These are phyloP conservation scores for Priceomyces melissophilus DNA, from an alignment of 805 yeast species.

Conservation along the genomic window DNA sequence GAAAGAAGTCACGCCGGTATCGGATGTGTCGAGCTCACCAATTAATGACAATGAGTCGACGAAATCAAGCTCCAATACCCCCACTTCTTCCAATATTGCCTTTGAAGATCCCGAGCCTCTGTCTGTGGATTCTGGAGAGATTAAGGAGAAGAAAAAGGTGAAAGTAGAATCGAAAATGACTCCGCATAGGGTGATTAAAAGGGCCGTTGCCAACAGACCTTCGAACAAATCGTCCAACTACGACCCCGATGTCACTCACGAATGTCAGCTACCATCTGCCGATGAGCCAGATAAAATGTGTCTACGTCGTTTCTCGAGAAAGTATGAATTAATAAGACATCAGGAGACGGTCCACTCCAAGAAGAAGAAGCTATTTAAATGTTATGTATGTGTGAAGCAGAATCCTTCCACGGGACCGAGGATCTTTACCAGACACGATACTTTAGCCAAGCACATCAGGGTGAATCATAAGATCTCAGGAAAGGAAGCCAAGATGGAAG, in stretches of 20 bases:
- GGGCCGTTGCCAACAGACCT: constrained; percentile 14
- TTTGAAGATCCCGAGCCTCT: constrained; percentile 23
- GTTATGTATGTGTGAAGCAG: constrained; percentile 79
- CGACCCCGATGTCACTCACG: constrained; percentile 46
- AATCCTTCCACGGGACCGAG: constrained; percentile 55
- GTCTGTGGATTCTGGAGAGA: constrained; percentile 15
- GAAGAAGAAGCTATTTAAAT: constrained; percentile 78
- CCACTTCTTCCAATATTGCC: constrained; percentile 12
- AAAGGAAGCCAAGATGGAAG: constrained; percentile 46
- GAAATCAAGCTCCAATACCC: constrained; percentile 9
- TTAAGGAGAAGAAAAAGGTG: constrained; percentile 15
- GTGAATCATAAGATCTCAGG: constrained; percentile 46
- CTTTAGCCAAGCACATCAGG: constrained; percentile 82
- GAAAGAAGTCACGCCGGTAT: constrained; percentile 4
- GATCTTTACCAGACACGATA: constrained; percentile 92
- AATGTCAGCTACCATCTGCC: constrained; percentile 43
- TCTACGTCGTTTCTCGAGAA: constrained; percentile 46
- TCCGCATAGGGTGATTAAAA: constrained; percentile 29
- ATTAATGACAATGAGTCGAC: constrained; percentile 9
- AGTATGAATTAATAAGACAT: constrained; percentile 91
- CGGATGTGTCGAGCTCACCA: constrained; percentile 6
- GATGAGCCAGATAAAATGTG: constrained; percentile 41
- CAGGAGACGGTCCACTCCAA: constrained; percentile 95
- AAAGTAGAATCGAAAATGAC: constrained; percentile 22
- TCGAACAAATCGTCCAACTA: constrained; percentile 38